These are phyloP conservation scores for Nevesoporus exiguus DNA, from an alignment of 768 basidiomycete species.

Conservation along the genomic window DNA sequence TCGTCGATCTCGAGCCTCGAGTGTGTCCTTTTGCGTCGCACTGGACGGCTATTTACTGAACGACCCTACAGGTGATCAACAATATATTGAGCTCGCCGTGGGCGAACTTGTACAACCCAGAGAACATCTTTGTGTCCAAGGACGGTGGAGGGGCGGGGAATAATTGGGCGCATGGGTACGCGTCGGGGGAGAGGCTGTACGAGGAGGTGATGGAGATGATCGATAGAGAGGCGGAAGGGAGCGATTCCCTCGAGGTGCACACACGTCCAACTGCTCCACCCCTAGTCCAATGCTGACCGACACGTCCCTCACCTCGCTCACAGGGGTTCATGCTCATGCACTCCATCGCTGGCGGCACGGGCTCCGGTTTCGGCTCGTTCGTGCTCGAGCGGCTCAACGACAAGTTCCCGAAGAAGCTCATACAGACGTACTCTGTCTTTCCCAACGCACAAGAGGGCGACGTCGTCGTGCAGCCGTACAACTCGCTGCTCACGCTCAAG, in stretches of 20 bases:
- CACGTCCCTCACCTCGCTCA: background rate
- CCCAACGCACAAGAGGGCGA: slow-evolving; percentile 92
- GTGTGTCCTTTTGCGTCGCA: slow-evolving; percentile 45
- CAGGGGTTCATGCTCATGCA: slow-evolving; percentile 99
- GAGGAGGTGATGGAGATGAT: slow-evolving; percentile 99
- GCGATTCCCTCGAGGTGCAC: slow-evolving; percentile 89
- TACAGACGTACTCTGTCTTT: slow-evolving; percentile 99
- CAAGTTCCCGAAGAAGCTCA: slow-evolving; percentile 97
- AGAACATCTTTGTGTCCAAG: slow-evolving; percentile 94
- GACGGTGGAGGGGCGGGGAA: slow-evolving; percentile 99
- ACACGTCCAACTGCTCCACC: background rate
- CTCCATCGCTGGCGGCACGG: slow-evolving; percentile 98
- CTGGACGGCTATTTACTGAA: too few relatives aligned
- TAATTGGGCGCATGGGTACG: slow-evolving; percentile 97
- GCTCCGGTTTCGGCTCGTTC: slow-evolving; percentile 98
- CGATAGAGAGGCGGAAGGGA: slow-evolving; percentile 96
- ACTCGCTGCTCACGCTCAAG: slow-evolving; percentile 89
- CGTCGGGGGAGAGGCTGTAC: slow-evolving; percentile 85
- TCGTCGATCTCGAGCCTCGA: slow-evolving; percentile 94
- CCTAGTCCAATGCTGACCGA: background rate
- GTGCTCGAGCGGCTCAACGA: slow-evolving; percentile 94
- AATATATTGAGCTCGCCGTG: slow-evolving; percentile 87
- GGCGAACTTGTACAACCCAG: slow-evolving; percentile 88
- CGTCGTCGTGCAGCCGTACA: slow-evolving; percentile 98
- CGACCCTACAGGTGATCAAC: slow-evolving; percentile 77